Evolutionary conservation across 192 early-diverging fungal species (phyloP).

Genomic region (Backusella psychrophila): DNA sequence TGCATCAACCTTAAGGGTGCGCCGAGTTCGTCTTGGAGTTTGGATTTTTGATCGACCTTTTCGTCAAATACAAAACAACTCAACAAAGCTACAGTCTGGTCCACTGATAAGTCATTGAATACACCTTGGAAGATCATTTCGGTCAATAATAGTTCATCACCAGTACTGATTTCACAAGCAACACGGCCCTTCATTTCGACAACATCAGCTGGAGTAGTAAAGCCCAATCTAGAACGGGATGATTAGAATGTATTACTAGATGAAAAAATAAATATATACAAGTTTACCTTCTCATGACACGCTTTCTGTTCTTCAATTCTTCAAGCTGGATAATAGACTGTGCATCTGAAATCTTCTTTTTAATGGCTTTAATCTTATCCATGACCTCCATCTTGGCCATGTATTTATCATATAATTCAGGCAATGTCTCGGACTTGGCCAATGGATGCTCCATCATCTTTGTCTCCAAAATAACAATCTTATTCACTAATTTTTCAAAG

Average conservation of each 20-base stretch:
- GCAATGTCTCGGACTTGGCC: conserved; percentile 50
- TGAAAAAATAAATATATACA: not conserved
- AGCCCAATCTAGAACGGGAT: conserved; percentile 57
- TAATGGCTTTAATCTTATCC: conserved; percentile 61
- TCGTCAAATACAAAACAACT: conserved; percentile 93
- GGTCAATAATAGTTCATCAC: conserved; percentile 91
- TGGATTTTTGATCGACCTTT: conserved; percentile 52
- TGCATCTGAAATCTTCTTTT: conserved; percentile 72
- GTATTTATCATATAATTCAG: conserved; percentile 60
- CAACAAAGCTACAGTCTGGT: conserved; percentile 83
- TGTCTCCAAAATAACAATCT: conserved; percentile 70
- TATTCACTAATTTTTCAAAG: conserved; percentile 73
- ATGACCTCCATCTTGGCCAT: conserved; percentile 60
- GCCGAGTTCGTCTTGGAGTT: conserved; percentile 73
- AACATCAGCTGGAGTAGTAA: conserved; percentile 77
- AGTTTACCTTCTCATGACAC: conserved; percentile 75
- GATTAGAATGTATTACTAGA: too few relatives aligned
- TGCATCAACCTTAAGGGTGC: conserved; percentile 77
- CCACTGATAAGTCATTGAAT: conserved; percentile 89
- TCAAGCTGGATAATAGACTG: conserved; percentile 88
- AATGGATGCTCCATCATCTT: conserved; percentile 65
- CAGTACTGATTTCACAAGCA: conserved; percentile 94
- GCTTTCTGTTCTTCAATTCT: conserved; percentile 86
- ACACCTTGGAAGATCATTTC: conserved; percentile 97
- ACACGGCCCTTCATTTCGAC: conserved; percentile 98